Conservation (phyloP, 2,329 filamentous ascomycete species). For the Lomentospora prolificans region DNA sequence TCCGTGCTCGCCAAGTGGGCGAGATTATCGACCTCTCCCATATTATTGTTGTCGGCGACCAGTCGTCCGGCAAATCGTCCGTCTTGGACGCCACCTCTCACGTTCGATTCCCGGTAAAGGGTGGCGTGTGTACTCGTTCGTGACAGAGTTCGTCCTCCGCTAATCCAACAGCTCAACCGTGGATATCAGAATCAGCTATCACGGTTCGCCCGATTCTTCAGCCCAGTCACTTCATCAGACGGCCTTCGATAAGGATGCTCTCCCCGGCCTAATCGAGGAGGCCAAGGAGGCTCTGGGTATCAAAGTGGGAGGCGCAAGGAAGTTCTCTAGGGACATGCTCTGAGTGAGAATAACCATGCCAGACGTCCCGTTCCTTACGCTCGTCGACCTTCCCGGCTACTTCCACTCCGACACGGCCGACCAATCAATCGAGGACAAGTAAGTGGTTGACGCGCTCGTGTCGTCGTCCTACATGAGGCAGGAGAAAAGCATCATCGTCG, state of each 20-base stretch:
- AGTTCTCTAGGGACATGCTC: slow-evolving; percentile 36
- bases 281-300: slow-evolving; percentile 42
- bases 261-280: slow-evolving; percentile 38
- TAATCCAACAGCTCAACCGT: slow-evolving; percentile 25
- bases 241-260: slow-evolving; percentile 25
- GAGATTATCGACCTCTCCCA: slow-evolving; percentile 39
- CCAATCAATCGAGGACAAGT: slow-evolving; percentile 20
- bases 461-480: slow-evolving; percentile 47
- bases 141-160: slow-evolving; percentile 48
- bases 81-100: slow-evolving; percentile 54
- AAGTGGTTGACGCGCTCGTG: slow-evolving; percentile 27
- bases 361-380: slow-evolving; percentile 32
- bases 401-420: slow-evolving; percentile 22
- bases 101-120: slow-evolving; percentile 48
- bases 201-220: slow-evolving; percentile 14
- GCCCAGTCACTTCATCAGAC: slow-evolving; percentile 19
- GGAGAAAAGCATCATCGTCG: slow-evolving; percentile 48
- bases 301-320: slow-evolving; percentile 13
- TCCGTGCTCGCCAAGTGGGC: slow-evolving; percentile 38
- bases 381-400: slow-evolving; percentile 46
- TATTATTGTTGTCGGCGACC: slow-evolving; percentile 50
- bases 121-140: slow-evolving; percentile 50
- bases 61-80: slow-evolving; percentile 54
- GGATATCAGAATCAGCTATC: slow-evolving; percentile 32
- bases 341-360: slow-evolving; percentile 36